Base-by-base conservation (phyloP, 441 rosid genomes). In the Populus tomentosa region DNA sequence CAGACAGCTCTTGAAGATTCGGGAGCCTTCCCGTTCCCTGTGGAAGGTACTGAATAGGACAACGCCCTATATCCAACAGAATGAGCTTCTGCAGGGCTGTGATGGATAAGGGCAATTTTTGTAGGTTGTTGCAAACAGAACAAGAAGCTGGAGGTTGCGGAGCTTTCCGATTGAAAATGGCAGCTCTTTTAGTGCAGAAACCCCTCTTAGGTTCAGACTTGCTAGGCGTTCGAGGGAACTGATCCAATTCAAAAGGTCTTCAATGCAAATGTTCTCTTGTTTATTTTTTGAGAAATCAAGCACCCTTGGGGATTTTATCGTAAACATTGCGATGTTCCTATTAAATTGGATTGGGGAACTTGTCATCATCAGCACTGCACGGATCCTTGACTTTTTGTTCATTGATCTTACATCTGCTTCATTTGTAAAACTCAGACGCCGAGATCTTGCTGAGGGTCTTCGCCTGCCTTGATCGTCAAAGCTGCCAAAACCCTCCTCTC, bases 1-100 rank as follows among this genome's bases (percentile, higher is more conserved):
- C 78, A 16, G 42, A 67, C 4, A 75, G 65, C 40, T 75, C 78
- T 75, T 67, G 78, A 10, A 75, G 78, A 46, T 75, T 35, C 7
- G 53, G 3, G 7, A 67, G 66, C 78, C 66, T 46, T 50, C 23
- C 66, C 10, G 32, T 50, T 75, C 66, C 66, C 7, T 46, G 71
- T 1, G 72, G 78, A 10, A 75, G 10, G 9, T 66, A 18, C 13
- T 50, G 66, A 42, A 75, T 32, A 67, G 42, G 30, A 28, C 67
- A 75, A 33, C 23, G 28, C 13, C 72, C 67, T 32, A 23, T 20
- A 28, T 75, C 66, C 78, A 75, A 35, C 33, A 75, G 10, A 9
- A 13, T 21, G 72, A 75, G 30, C 65, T 67, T 75, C 72, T 53
- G 40, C 72, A 75, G 59, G 32, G 71, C 38, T 10, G 14, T 46